Conservation (phyloP, 176 grass and related monocot genomes). For the Ampelocalamus luodianensis region DNA sequence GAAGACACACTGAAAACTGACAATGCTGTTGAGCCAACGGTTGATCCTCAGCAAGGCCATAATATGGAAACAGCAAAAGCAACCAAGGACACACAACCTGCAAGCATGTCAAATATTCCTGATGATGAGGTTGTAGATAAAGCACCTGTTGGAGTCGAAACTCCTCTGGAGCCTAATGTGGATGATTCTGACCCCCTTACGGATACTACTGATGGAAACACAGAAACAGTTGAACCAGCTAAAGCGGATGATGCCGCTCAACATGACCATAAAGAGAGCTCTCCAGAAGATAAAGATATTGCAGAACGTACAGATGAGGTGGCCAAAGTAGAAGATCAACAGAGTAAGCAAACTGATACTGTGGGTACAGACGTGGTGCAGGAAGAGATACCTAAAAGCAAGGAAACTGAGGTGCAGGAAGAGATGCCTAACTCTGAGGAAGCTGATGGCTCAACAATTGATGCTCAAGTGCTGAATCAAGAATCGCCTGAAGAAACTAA, state of each 20-base stretch:
- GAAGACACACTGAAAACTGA: constrained; percentile 33
- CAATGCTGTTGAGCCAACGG: constrained; percentile 25
- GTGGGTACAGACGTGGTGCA: constrained; percentile 23
- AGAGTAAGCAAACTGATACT: constrained; percentile 18
- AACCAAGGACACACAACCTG: constrained; percentile 28
- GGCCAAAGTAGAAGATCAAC: constrained; percentile 38
- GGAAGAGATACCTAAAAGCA: constrained; percentile 27
- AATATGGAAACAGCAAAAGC: constrained; percentile 39
- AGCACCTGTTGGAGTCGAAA: constrained; percentile 7
- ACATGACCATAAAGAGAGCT: constrained; percentile 29
- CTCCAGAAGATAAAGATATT: constrained; percentile 25
- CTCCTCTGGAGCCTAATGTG: constrained; percentile 16
- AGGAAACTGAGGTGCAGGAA: constrained; percentile 30
- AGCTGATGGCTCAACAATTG: background rate
- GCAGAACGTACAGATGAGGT: constrained; percentile 18
- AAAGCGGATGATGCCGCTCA: background rate
- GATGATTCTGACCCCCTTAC: constrained; percentile 17
- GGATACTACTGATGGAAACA: constrained; percentile 29
- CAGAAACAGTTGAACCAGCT: constrained; percentile 28
- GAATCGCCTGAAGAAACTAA: constrained; percentile 34
- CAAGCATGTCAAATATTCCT: constrained; percentile 14
- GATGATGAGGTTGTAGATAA: constrained; percentile 33
- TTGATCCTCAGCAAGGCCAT: constrained; percentile 26
- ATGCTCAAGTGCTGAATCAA: constrained; percentile 41
- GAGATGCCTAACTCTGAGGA: constrained; percentile 31